Evolutionary conservation across 192 early-diverging fungal genomes (phyloP), one percentile per base, ranked within the genome.

Genomic region (Gonapodya prolifera): DNA sequence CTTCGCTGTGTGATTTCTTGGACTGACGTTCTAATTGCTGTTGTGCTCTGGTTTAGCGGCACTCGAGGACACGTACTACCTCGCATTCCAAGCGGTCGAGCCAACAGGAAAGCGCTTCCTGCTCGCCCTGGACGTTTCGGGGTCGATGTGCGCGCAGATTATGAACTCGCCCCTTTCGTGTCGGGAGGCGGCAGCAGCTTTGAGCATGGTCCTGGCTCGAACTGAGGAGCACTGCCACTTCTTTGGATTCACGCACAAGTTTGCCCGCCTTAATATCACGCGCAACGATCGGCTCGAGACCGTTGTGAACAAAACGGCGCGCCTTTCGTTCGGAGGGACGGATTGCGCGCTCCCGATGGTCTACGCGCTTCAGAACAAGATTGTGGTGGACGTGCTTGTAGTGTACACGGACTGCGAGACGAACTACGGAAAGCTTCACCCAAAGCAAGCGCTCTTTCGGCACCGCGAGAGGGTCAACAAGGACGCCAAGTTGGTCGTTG

Each of bases 391-490:
- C 73, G 77, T 75, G 36, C 78, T 80, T 69, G 70, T 80, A 16
- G 77, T 80, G 30, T 45, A 33, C 34, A 80, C 80, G 1, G 80
- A 80, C 69, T 75, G 34, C 75, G 80, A 80, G 78, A 80, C 80
- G 75, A 78, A 45, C 23, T 70, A n/a, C 30, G 80, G 80, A 2
- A 75, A 35, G 34, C 34, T 80, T 29, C 80, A 80, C 34, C 80
- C 80, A 2, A n/a, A 2, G 28, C 28, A 80, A 69, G 80, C 80
- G 2, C 34, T 80, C 32, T 33, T 32, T 1, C 32, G 30, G 80
- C 78, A 80, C 73, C 16, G 79, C 16, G 76, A 1, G 2, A 23
- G 71, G 36, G 76, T 77, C 75, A 75, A 75, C 33, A 69, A 29
- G 30, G n/a, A n/a, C n/a, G 75, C 79, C 2, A 77, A 35, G 76